Percentiles rank a stretch among this genome's conserved stretches.
phyloP scores from a whole-genome alignment of 352 stramenopile species.

The Achlya hypogyna region DNA sequence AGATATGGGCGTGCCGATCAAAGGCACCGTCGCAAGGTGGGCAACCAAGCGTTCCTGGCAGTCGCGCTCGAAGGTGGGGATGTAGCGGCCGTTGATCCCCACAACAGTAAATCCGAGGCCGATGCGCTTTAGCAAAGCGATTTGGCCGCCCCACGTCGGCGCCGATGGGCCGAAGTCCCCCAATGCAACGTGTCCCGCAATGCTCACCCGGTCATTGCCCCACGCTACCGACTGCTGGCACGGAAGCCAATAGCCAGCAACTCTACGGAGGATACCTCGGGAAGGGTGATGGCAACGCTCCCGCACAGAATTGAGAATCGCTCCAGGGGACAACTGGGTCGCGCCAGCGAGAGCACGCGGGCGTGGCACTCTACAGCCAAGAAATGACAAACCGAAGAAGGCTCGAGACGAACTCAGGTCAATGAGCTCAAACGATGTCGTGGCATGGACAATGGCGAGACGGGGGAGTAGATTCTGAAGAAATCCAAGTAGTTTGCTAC shows the following conservation, averaged over 20 bases:
- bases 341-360: neutral
- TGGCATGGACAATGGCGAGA: slow-evolving; percentile 69
- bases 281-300: neutral
- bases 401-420: slow-evolving; percentile 19
- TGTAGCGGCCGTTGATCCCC: neutral
- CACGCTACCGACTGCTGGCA: neutral
- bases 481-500: slow-evolving; percentile 26
- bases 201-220: neutral
- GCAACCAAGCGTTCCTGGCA: slow-evolving; percentile 30
- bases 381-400: slow-evolving; percentile 1
- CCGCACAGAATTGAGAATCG: slow-evolving; percentile 22
- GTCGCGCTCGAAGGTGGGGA: neutral
- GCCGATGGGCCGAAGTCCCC: neutral
- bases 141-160: neutral
- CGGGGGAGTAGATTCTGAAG: slow-evolving; percentile 43
- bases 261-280: slow-evolving; percentile 19
- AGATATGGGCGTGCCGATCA: slow-evolving; percentile 46
- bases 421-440: slow-evolving; percentile 41
- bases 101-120: neutral
- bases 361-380: slow-evolving; percentile 18
- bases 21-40: slow-evolving; percentile 25
- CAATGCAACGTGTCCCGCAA: neutral
- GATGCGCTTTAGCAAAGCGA: neutral
- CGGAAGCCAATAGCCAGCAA: slow-evolving; percentile 10
- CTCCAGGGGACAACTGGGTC: slow-evolving; percentile 1